Evolutionary conservation across 164 flowering plant genomes (phyloP), one percentile per base, ranked within the genome.

Genomic region (Akebia trifoliata): DNA sequence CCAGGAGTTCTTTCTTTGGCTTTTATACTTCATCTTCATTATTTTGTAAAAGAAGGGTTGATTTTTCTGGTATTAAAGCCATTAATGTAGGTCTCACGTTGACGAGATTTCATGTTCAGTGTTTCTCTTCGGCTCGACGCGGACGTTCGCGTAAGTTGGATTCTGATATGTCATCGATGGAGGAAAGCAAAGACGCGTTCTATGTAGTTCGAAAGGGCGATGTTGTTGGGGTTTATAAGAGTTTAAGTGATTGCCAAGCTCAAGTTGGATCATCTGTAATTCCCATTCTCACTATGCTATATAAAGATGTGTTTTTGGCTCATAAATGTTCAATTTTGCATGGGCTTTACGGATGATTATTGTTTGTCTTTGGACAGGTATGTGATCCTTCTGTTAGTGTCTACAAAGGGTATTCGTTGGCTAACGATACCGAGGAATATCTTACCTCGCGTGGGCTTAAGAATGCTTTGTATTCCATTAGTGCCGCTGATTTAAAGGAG

Each of bases 171-270:
- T 49, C 50, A 12, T 8, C 24, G 3, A 69, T 82, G 82, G 76
- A 74, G 54, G 74, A 69, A n/a, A 88, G 81, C 54, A 81, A 75
- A 54, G 75, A 83, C 24, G 83, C 72, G 1, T 87, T 87, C 64
- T 93, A 78, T 74, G 88, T 93, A 25, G 94, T 93, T 28, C 76
- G 97, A 31, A 93, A 90, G 63, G 98, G 97, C 28, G 98, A 90
- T 65, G 18, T 84, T 38, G 78, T 93, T 51, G 94, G 98, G 9
- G 76, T 93, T 51, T 93, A 81, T 64, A 85, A 73, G 70, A 85
- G 66, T 58, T 73, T 87, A 12, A 68, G 62, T 57, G 97, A 90
- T 52, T 90, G 94, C 49, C 97, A 82, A 55, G 84, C 87, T 36
- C 97, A 87, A 84, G 81, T 80, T 74, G 84, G 93, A 46, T 64